These are phyloP conservation scores for Xylaria sp. DNA, from an alignment of 2,329 filamentous ascomycete genomes.

Conservation along the genomic window DNA sequence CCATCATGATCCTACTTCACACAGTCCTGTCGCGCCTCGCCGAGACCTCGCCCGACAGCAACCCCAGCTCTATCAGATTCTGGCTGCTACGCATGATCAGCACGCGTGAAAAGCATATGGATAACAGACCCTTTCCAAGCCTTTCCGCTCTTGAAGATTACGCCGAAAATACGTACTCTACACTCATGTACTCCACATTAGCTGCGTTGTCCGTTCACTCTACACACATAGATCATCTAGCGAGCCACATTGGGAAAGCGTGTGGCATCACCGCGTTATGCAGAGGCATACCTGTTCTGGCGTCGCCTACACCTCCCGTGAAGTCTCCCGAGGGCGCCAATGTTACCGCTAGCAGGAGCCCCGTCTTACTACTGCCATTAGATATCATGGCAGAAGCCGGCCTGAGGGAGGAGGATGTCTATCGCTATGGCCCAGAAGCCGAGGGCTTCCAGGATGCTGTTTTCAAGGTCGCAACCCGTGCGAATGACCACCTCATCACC, in stretches of 20 bases:
- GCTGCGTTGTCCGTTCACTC: constrained; percentile 80
- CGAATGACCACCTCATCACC: constrained; percentile 94
- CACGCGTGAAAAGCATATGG: constrained; percentile 81
- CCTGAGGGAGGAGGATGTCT: constrained; percentile 87
- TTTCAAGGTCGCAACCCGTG: constrained; percentile 89
- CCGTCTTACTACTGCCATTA: constrained; percentile 76
- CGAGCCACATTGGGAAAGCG: constrained; percentile 94
- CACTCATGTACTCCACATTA: constrained; percentile 85
- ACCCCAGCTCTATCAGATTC: constrained; percentile 64
- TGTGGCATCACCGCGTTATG: constrained; percentile 85
- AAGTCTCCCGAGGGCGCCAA: constrained; percentile 49
- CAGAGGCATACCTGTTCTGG: constrained; percentile 87
- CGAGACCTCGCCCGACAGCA: constrained; percentile 46
- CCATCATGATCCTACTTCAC: constrained; percentile 83
- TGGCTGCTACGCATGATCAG: constrained; percentile 80
- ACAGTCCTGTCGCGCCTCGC: constrained; percentile 70
- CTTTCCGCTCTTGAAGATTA: constrained; percentile 81
- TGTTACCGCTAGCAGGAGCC: constrained; percentile 48
- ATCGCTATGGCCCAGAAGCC: constrained; percentile 78
- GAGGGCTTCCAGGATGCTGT: constrained; percentile 85
- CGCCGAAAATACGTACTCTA: constrained; percentile 93
- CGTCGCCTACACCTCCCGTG: constrained; percentile 68
- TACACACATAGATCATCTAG: constrained; percentile 87
- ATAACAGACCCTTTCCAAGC: constrained; percentile 79
- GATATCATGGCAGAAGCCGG: constrained; percentile 86